Percentiles rank a stretch among this genome's conserved stretches.
These are phyloP conservation scores for Dioszegia crocea DNA, from an alignment of 768 basidiomycete species.

Conservation along the genomic window DNA sequence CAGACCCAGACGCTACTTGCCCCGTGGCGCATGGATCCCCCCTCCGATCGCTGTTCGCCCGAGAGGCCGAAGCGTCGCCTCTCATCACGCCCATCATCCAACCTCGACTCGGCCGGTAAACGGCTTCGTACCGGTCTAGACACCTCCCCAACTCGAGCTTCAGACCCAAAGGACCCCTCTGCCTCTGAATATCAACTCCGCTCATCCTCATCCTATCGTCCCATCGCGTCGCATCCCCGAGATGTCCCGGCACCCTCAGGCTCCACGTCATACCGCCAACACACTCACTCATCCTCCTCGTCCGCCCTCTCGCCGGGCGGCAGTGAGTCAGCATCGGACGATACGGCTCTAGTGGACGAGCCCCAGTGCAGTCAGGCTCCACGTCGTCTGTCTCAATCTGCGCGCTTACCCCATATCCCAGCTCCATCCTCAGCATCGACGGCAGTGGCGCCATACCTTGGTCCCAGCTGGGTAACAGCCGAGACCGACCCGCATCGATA, in stretches of 20 bases:
- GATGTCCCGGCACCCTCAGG: not conserved
- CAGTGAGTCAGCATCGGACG: not conserved
- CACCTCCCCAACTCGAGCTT: not conserved
- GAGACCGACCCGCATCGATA: not conserved
- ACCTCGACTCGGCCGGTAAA: not conserved
- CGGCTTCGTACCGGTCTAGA: not conserved
- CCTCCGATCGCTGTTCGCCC: not conserved
- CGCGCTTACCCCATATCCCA: too few relatives aligned
- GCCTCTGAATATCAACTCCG: not conserved
- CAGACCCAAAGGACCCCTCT: not conserved
- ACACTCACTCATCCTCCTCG: not conserved
- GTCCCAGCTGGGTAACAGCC: not conserved
- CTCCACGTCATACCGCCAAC: too few relatives aligned
- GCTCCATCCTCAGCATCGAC: not conserved
- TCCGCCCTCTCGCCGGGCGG: not conserved
- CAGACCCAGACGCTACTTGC: not conserved
- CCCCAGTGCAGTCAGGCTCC: not conserved
- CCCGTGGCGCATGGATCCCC: not conserved
- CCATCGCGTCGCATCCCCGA: too few relatives aligned
- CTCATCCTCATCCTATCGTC: not conserved
- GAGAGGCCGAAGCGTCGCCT: slow-evolving; percentile 3
- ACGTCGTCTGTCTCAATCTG: not conserved
- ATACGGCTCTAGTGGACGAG: not conserved
- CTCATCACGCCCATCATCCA: not conserved
- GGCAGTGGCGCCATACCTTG: not conserved